Base-by-base conservation (phyloP, 768 basidiomycete species). In the Psilocybe subaeruginosa region DNA sequence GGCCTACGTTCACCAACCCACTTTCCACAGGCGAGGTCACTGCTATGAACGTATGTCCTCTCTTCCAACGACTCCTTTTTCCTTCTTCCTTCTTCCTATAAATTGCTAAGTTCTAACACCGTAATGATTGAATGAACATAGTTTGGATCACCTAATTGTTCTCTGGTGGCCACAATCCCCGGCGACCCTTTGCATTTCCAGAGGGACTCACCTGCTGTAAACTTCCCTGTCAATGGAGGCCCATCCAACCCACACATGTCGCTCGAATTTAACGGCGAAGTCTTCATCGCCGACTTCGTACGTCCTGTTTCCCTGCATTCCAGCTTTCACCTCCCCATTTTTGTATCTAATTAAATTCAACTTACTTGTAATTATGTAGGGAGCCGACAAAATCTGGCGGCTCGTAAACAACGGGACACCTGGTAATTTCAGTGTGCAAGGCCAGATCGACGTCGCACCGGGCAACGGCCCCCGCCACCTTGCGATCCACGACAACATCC, bases 371-470 rank as follows among this genome's bases (percentile, higher is more conserved):
- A 23, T 23, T 23, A 23, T 23, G 39, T 61, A 87, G 85, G 87
- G 87, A 29, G 82, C 74, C 2, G 87, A 89, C 72, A 87, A 80
- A 65, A 80, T 89, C 52, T 90, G 88, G 87, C 77, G 88, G 41
- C 78, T 89, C 0, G 78, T 71, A 14, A 74, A 78, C 53, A 67
- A 78, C 59, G 77, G 76, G 1, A 64, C 72, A 7, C 74, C 80
- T 0, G 82, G 81, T 0, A 69, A 79, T 19, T 88, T 79, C 70
- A 74, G 68, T 35, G 78, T 89, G 31, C 83, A 85, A 47, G 87
- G 88, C 4, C 74, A 79, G 60, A 87, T 87, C 59, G 72, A 78
- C 60, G 76, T 83, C 62, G 77, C 82, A 63, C 70, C 75, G 11
- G 85, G 83, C 8, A 84, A 83, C 37, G 87, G 88, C 3, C 88